Percentiles rank a stretch among this genome's conserved stretches.
Conservation (phyloP, 1,284 basidiomycete genomes). For the Ganoderma sinense region DNA sequence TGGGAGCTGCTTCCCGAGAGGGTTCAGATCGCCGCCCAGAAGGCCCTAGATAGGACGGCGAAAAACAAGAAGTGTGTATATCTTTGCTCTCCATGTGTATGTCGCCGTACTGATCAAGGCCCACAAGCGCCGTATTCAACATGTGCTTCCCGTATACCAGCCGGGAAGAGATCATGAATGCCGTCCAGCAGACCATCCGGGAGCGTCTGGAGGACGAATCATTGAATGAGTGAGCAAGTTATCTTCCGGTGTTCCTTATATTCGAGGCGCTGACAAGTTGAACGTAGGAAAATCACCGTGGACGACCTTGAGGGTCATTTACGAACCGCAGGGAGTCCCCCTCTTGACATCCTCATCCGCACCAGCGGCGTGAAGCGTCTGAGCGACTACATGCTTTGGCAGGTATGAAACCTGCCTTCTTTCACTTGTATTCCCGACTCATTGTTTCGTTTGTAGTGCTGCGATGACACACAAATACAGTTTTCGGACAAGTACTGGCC, state of each 20-base stretch:
- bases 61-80: slow-evolving; percentile 71
- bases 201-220: slow-evolving; percentile 38
- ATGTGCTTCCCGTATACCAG: slow-evolving; percentile 96
- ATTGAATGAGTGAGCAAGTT: slow-evolving; percentile 17
- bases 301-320: slow-evolving; percentile 71
- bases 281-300: slow-evolving; percentile 62
- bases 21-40: slow-evolving; percentile 75
- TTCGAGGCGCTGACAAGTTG: neutral
- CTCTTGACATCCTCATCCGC: slow-evolving; percentile 90
- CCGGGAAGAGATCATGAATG: slow-evolving; percentile 89
- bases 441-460: slow-evolving; percentile 57
- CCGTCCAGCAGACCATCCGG: slow-evolving; percentile 69
- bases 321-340: slow-evolving; percentile 78
- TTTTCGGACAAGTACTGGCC: slow-evolving; percentile 96
- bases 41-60: slow-evolving; percentile 84
- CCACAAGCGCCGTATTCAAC: slow-evolving; percentile 85
- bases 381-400: slow-evolving; percentile 95
- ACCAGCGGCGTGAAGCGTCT: slow-evolving; percentile 93
- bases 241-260: no score
- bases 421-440: neutral
- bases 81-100: neutral
- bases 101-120: neutral
- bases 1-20: slow-evolving; percentile 79
- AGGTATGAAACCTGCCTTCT: slow-evolving; percentile 57
- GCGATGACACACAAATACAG: slow-evolving; percentile 88